phyloP scores from a whole-genome alignment of 2,329 filamentous ascomycete genomes.

The Clonostachys solani region DNA sequence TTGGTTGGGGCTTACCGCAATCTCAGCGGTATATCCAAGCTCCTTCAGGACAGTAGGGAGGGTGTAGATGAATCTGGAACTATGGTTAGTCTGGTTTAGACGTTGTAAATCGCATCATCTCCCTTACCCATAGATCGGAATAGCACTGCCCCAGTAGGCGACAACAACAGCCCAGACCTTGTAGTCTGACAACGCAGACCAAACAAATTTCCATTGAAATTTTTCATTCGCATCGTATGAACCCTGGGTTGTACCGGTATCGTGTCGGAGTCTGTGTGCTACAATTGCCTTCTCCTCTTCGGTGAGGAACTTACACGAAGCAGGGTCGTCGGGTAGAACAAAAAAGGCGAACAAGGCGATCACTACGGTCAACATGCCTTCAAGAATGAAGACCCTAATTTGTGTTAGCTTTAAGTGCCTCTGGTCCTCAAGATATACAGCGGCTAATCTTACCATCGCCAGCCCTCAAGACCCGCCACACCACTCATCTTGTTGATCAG shows the following conservation, averaged over 20 bases:
- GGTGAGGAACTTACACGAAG: background rate
- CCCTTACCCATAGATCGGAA: background rate
- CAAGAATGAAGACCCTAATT: conserved; percentile 3
- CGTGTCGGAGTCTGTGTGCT: background rate
- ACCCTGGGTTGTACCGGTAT: background rate
- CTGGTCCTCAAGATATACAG: background rate
- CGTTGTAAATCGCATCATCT: background rate
- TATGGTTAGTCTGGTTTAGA: conserved; percentile 10
- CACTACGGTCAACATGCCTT: background rate
- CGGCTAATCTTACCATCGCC: conserved; percentile 9
- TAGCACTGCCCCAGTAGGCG: conserved; percentile 26
- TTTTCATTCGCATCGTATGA: background rate
- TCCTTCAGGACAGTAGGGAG: conserved; percentile 29
- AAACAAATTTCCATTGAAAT: conserved; percentile 2
- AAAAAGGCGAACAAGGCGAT: background rate
- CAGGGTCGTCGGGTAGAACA: background rate
- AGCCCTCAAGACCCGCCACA: conserved; percentile 7
- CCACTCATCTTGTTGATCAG: conserved; percentile 14
- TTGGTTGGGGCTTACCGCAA: conserved; percentile 2
- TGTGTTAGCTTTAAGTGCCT: background rate
- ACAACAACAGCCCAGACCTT: conserved; percentile 30
- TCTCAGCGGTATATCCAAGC: conserved; percentile 27
- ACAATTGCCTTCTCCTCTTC: background rate
- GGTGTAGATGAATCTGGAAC: conserved; percentile 21
- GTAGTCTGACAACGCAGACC: conserved; percentile 30